Percentiles rank a stretch among this genome's conserved stretches.
Conservation (phyloP, 148 eudicot species). For the Vaccinium darrowii region DNA sequence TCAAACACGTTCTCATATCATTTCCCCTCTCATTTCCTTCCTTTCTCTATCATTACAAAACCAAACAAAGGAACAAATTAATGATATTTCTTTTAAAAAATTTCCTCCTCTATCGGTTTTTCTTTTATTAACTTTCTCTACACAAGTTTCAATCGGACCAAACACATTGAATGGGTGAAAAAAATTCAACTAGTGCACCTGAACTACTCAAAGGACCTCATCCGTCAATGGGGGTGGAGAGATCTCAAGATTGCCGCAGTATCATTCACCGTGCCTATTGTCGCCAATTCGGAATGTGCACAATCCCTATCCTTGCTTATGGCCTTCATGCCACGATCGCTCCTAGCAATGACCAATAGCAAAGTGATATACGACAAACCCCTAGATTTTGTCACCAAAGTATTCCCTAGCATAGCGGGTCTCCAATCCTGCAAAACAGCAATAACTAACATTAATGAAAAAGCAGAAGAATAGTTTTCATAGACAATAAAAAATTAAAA, state of each 20-base stretch:
- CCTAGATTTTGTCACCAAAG: slow-evolving; percentile 87
- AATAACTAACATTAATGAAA: neutral
- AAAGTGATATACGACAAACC: slow-evolving; percentile 86
- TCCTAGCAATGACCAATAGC: slow-evolving; percentile 84
- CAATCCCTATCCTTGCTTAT: slow-evolving; percentile 70
- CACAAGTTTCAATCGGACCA: neutral
- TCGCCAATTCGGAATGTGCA: slow-evolving; percentile 79
- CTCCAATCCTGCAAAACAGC: slow-evolving; percentile 65
- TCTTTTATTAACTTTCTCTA: neutral
- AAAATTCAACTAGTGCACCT: slow-evolving; percentile 38
- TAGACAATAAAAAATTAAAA: neutral
- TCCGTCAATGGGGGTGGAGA: slow-evolving; percentile 51
- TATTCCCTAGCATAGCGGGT: slow-evolving; percentile 88
- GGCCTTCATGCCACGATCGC: slow-evolving; percentile 97
- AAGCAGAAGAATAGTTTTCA: neutral
- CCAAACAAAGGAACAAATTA: neutral
- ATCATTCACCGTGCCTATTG: slow-evolving; percentile 78
- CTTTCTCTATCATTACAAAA: neutral
- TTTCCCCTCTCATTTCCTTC: too few species aligned
- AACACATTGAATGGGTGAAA: neutral
- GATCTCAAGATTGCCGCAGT: slow-evolving; percentile 55
- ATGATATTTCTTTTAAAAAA: neutral
- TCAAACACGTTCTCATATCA: neutral
- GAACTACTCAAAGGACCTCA: slow-evolving; percentile 71
- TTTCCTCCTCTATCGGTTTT: neutral